Evolutionary conservation across 2,329 filamentous ascomycete species (phyloP).

Genomic region (Calonectria pteridis): DNA sequence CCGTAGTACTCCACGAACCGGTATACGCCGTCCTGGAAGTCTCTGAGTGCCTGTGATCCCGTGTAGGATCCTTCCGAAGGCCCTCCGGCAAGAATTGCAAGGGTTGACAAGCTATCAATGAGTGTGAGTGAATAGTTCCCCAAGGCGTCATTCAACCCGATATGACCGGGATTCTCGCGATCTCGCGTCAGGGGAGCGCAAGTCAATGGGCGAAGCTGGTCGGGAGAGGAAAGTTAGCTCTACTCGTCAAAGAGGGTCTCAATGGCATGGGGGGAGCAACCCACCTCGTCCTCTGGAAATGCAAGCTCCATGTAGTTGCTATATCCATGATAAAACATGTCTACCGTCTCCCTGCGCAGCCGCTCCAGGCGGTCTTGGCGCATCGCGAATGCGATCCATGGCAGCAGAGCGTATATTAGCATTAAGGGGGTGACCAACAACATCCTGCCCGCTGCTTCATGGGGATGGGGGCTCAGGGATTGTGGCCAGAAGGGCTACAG

Average conservation of each 20-base stretch:
- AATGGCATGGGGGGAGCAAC: not conserved
- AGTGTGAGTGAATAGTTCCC: conserved; percentile 97
- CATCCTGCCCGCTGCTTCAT: conserved; percentile 47
- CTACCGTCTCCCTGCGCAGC: conserved; percentile 71
- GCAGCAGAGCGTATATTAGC: conserved; percentile 48
- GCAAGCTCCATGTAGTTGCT: conserved; percentile 94
- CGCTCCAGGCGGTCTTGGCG: conserved; percentile 65
- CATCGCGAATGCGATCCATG: conserved; percentile 65
- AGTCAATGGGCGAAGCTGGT: conserved; percentile 83
- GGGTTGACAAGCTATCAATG: conserved; percentile 93
- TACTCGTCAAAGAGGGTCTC: not conserved
- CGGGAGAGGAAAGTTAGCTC: conserved; percentile 33
- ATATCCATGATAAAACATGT: conserved; percentile 97
- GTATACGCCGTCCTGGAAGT: conserved; percentile 85
- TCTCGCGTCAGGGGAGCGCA: conserved; percentile 90
- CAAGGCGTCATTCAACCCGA: conserved; percentile 93
- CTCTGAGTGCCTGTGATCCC: conserved; percentile 65
- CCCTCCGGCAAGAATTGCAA: conserved; percentile 89
- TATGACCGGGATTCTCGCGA: conserved; percentile 79
- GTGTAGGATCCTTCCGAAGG: conserved; percentile 58
- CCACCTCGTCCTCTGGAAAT: conserved; percentile 92
- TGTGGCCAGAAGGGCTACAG: conserved; percentile 35
- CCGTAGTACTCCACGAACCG: conserved; percentile 86
- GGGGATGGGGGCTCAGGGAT: conserved; percentile 28
- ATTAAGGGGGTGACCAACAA: conserved; percentile 39